Conservation (phyloP, 257 asterid genomes). For the Solanum okadae region DNA sequence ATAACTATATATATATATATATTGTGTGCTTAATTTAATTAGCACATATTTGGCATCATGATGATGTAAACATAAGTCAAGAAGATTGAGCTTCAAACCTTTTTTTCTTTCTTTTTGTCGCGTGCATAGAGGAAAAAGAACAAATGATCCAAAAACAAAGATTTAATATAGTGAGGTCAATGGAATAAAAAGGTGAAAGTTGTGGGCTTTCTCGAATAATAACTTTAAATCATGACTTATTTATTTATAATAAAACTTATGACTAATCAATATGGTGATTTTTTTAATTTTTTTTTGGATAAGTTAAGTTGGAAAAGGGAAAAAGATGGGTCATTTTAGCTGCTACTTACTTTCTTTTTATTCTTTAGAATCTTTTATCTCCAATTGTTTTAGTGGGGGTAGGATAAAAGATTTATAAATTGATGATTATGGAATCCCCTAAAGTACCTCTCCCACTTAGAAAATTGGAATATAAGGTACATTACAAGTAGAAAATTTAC, state of each 20-base stretch:
- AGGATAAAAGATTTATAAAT: not conserved
- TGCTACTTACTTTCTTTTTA: not conserved
- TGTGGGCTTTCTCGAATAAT: conserved; percentile 9
- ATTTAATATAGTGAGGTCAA: not conserved
- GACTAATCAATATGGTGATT: not conserved
- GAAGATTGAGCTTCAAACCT: not conserved
- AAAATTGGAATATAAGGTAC: not conserved
- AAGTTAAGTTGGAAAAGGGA: not conserved
- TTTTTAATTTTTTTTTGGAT: not conserved
- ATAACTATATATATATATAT: not conserved
- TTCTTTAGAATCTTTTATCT: conserved; percentile 1
- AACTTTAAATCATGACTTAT: not conserved
- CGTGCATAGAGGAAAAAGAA: not conserved
- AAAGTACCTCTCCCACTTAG: not conserved
- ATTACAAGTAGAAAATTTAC: no score
- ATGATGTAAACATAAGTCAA: not conserved
- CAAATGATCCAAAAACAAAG: not conserved
- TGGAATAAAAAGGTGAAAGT: conserved; percentile 6
- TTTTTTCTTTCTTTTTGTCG: not conserved
- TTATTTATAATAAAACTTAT: not conserved
- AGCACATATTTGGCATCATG: not conserved
- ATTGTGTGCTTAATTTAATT: not conserved
- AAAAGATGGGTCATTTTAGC: not conserved
- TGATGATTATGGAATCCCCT: not conserved
- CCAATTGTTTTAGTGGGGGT: not conserved